Evolutionary conservation across 768 basidiomycete species (phyloP).

Genomic region (Leucogyrophana mollusca): DNA sequence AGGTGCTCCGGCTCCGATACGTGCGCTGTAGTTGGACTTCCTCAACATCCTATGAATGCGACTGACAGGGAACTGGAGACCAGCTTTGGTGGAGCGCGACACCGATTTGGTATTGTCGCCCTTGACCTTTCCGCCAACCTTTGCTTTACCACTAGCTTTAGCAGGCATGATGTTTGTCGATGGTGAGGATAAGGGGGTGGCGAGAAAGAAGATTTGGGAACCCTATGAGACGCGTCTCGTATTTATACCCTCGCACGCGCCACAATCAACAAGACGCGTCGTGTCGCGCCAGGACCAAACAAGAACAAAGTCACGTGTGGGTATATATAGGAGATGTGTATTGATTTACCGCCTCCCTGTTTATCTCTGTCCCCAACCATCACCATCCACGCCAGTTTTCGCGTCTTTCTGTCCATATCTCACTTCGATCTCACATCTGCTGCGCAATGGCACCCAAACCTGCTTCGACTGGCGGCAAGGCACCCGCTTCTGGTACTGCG

Average conservation of each 20-base stretch:
- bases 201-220: not conserved
- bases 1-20: slow-evolving; percentile 87
- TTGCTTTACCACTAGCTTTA: slow-evolving; percentile 33
- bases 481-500: slow-evolving; percentile 54
- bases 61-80: slow-evolving; percentile 88
- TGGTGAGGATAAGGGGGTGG: not conserved
- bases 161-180: slow-evolving; percentile 20
- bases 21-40: slow-evolving; percentile 82
- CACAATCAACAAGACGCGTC: slow-evolving; percentile 41
- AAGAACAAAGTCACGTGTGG: slow-evolving; percentile 29
- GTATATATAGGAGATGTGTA: slow-evolving; percentile 33
- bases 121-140: slow-evolving; percentile 54
- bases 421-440: not conserved
- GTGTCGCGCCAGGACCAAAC: slow-evolving; percentile 30
- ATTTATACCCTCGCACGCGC: slow-evolving; percentile 22
- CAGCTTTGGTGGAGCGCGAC: slow-evolving; percentile 73
- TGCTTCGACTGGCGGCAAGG: slow-evolving; percentile 74
- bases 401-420: not conserved
- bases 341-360: slow-evolving; percentile 2
- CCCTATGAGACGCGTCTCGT: not conserved
- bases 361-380: slow-evolving; percentile 13
- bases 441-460: slow-evolving; percentile 56
- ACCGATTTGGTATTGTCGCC: slow-evolving; percentile 49
- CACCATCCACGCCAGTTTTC: slow-evolving; percentile 17
- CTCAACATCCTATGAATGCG: slow-evolving; percentile 90